Base-by-base conservation (phyloP, 2,329 filamentous ascomycete species). In the Immersiporthe knoxdaviesiana region DNA sequence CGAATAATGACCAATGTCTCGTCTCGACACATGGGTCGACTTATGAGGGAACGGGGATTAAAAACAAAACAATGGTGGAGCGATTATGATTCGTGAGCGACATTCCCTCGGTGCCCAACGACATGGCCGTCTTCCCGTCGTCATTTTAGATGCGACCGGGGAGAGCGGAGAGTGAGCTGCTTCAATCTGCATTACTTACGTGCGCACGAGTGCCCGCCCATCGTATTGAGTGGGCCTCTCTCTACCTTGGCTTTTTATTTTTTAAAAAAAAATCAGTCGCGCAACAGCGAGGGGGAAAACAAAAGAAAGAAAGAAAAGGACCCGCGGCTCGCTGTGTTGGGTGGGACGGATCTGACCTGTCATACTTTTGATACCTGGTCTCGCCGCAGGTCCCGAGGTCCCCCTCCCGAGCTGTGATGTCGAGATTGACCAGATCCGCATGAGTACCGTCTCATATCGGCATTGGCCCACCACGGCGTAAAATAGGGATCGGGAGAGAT, bases 401-500 rank as follows among this genome's bases (percentile, higher is more conserved):
- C 18, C 32, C 37, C 52, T 12, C 63, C 27, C 59, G 37, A 44
- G 35, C 52, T 10, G 50, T 60, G 39, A 66, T 27, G 52, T 66
- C 54, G 64, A 66, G 64, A 66, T 66, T 44, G 58, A 52, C n/a
- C 27, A 11, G 64, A 24, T 44, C 64, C 64, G 56, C 64, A 61
- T 52, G 21, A 59, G 39, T 61, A 47, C 56, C 64, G 24, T 59
- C 64, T 61, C 60, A 61, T 54, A 54, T n/a, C 60, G 65, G 39
- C 52, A 1, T 59, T 14, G 61, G 41, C 39, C 66, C 61, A 60
- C 66, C 61, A 60, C 61, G 32, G 41, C n/a, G 8, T 18, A n/a
- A 39, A 39, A 47, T 52, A n/a, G 47, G 41, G 52, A 30, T 54
- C 11, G n/a, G 30, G 56, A 68, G 44, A 63, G 62, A 10, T 47